Evolutionary conservation across 1,284 basidiomycete genomes (phyloP).

Genomic region (Cutaneotrichosporon mucoides): DNA sequence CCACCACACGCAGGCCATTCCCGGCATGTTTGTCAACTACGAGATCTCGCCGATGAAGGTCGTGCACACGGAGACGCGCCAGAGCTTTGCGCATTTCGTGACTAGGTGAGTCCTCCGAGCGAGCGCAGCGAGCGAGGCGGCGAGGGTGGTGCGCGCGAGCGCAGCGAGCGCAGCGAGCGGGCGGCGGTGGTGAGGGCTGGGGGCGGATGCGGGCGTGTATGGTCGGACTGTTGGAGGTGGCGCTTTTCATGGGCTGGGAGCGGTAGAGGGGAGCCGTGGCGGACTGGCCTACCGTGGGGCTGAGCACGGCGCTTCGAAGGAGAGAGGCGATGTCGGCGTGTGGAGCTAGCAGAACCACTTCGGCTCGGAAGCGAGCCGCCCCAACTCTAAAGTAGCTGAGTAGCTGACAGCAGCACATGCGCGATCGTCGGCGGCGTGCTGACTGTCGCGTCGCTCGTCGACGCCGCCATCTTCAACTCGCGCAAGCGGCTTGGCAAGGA

Average conservation of each 20-base stretch:
- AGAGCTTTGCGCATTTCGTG: constrained; percentile 94
- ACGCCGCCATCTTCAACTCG: constrained; percentile 71
- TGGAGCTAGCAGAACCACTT: no score
- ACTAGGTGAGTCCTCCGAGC: constrained; percentile 66
- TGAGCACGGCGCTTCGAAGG: no score
- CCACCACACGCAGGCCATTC: constrained; percentile 74
- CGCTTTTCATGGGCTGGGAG: no score
- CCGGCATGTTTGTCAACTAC: constrained; percentile 90
- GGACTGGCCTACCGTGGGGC: no score
- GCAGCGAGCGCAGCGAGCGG: no score
- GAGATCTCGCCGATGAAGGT: constrained; percentile 97
- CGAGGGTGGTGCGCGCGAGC: no score
- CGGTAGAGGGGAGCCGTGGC: no score
- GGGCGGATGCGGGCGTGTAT: not conserved
- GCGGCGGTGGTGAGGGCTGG: not conserved
- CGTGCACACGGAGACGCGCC: constrained; percentile 81
- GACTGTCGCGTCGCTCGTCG: constrained; percentile 88
- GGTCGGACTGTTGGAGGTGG: not conserved
- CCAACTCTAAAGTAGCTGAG: not conserved
- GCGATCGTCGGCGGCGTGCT: constrained; percentile 96
- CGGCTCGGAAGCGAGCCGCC: no score
- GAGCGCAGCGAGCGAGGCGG: not conserved
- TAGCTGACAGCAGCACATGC: constrained; percentile 63
- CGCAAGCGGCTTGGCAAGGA: constrained; percentile 39
- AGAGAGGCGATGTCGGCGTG: no score